A percentile compares a stretch with the other conserved stretches of the same genome.
These are phyloP conservation scores for Neofusicoccum cordaticola DNA, from an alignment of 2,329 filamentous ascomycete genomes.

Conservation along the genomic window DNA sequence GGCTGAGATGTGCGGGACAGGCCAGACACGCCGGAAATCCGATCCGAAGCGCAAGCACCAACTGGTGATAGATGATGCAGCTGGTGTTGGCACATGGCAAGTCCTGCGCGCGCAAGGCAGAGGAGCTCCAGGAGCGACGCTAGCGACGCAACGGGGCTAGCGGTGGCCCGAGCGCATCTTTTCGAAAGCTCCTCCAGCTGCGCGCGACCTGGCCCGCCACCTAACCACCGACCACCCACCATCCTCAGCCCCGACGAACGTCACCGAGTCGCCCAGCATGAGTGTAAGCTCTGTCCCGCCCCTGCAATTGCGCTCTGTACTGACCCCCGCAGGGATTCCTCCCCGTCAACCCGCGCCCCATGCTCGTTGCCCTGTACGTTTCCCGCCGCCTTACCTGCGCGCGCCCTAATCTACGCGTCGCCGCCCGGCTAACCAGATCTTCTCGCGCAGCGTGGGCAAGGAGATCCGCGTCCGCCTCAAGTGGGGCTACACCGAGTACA, in stretches of 20 bases:
- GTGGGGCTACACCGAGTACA: conserved; percentile 98
- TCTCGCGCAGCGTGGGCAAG: conserved; percentile 66
- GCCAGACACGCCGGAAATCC: not conserved
- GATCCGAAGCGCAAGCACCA: not conserved
- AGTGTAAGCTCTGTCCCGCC: not conserved
- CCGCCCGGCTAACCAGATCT: not conserved
- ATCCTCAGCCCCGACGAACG: not conserved
- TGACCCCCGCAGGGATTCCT: conserved; percentile 57
- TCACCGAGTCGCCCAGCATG: not conserved
- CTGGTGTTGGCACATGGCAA: not conserved
- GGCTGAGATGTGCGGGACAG: too few species aligned
- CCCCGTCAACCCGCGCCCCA: conserved; percentile 93
- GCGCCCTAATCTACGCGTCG: not conserved
- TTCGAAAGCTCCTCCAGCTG: conserved; percentile 14
- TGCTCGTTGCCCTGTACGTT: conserved; percentile 86
- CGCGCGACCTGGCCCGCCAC: not conserved
- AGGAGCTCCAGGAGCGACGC: not conserved
- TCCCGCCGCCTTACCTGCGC: not conserved
- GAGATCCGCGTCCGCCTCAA: conserved; percentile 90
- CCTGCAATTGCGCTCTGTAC: not conserved
- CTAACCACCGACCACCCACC: not conserved
- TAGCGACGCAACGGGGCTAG: conserved; percentile 4
- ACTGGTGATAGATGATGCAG: not conserved
- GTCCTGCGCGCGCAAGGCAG: not conserved
- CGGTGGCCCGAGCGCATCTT: conserved; percentile 5